Evolutionary conservation across 805 yeast species (phyloP).

Genomic region (Starmera amethionina): DNA sequence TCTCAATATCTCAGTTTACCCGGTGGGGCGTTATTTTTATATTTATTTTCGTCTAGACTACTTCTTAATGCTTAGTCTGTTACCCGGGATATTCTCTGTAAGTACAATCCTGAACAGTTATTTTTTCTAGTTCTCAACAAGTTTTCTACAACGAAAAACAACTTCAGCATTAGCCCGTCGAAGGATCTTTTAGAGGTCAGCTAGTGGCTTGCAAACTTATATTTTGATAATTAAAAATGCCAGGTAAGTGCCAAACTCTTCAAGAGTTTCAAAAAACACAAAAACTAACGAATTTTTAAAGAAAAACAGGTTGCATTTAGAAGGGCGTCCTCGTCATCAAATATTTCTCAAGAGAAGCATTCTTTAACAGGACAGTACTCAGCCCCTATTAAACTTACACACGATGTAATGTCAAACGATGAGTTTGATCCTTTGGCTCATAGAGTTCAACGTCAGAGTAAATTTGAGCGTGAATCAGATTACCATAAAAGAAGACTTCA

Average conservation of each 20-base stretch:
- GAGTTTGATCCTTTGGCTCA: slow-evolving; percentile 22
- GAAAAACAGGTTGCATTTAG: neutral
- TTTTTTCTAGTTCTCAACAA: too few relatives aligned
- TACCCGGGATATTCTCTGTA: too few relatives aligned
- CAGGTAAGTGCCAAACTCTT: slow-evolving; percentile 1
- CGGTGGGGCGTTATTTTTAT: too few relatives aligned
- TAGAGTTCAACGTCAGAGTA: slow-evolving; percentile 17
- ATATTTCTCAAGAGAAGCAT: slow-evolving; percentile 2
- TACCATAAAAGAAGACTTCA: slow-evolving; percentile 35
- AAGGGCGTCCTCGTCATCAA: neutral
- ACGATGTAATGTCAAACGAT: slow-evolving; percentile 17
- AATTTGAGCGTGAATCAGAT: slow-evolving; percentile 30
- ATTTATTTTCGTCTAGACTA: too few relatives aligned
- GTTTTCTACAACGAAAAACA: too few relatives aligned
- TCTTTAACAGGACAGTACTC: slow-evolving; percentile 30
- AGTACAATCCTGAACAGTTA: too few relatives aligned
- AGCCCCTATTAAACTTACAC: slow-evolving; percentile 22
- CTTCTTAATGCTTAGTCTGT: too few relatives aligned
- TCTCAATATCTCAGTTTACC: too few relatives aligned
- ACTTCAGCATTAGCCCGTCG: too few relatives aligned
- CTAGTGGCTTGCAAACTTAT: too few relatives aligned
- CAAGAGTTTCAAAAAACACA: too few relatives aligned
- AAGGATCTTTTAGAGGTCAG: too few relatives aligned
- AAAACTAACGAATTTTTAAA: neutral
- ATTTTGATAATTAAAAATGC: neutral